phyloP scores from a whole-genome alignment of 2,329 filamentous ascomycete species.

The Aspergillus aculeatinus region DNA sequence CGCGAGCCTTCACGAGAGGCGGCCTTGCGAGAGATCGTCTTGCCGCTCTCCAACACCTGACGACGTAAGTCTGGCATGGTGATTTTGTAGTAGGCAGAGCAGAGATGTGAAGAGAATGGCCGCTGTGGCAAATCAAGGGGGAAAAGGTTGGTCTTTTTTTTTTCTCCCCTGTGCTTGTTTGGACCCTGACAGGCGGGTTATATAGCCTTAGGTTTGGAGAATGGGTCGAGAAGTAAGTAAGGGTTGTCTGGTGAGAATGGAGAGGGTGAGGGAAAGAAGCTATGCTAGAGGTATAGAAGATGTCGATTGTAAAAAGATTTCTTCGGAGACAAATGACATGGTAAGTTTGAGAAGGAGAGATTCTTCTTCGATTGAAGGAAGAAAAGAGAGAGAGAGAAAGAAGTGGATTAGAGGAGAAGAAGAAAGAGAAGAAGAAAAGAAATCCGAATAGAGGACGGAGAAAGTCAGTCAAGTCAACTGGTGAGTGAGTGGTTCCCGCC shows the following conservation, averaged over 20 bases:
- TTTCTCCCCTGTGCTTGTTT: neutral
- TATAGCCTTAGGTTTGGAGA: neutral
- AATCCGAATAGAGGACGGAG: neutral
- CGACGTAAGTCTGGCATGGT: slow-evolving; percentile 53
- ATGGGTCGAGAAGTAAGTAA: neutral
- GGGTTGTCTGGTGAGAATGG: neutral
- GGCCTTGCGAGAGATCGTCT: slow-evolving; percentile 64
- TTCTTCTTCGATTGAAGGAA: neutral
- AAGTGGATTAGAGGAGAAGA: slow-evolving; percentile 12
- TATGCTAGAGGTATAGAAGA: slow-evolving; percentile 23
- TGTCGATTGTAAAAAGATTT: slow-evolving; percentile 15
- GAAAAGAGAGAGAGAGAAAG: slow-evolving; percentile 8
- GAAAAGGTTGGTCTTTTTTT: neutral
- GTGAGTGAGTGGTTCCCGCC: neutral
- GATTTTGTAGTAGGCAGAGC: no score
- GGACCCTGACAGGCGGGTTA: neutral
- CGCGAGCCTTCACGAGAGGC: slow-evolving; percentile 56
- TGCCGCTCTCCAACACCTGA: slow-evolving; percentile 63
- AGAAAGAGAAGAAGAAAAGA: slow-evolving; percentile 5
- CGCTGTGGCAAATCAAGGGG: neutral
- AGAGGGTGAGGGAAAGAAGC: neutral
- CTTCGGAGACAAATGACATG: slow-evolving; percentile 22
- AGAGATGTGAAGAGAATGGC: no score
- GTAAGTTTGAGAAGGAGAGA: slow-evolving; percentile 8
- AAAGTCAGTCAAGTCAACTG: neutral